Percentiles rank a stretch among this genome's conserved stretches.
Conservation (phyloP, 371 early-diverging fungal species). For the Circinella umbellata region DNA sequence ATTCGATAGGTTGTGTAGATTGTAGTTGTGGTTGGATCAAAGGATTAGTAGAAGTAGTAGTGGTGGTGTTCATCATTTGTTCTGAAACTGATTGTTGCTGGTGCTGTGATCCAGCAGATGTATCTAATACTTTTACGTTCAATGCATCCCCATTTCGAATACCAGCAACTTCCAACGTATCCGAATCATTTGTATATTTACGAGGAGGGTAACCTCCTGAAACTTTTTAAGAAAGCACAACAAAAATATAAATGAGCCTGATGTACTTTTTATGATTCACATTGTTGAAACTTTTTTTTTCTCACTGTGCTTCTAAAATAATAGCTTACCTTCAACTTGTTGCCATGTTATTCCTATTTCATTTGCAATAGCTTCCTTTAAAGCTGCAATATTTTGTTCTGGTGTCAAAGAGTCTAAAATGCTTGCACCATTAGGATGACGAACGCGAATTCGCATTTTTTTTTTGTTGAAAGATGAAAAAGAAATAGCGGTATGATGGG, state of each 20-base stretch:
- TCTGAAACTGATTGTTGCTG: background rate
- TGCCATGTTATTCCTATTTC: conserved; percentile 4
- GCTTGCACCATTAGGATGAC: conserved; percentile 27
- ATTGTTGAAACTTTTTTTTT: too few relatives aligned
- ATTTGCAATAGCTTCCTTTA: conserved; percentile 18
- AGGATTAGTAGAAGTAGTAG: background rate
- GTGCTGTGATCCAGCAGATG: background rate
- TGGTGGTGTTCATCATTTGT: background rate
- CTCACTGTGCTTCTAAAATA: background rate
- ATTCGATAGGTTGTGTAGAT: conserved; percentile 5
- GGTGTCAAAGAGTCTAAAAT: conserved; percentile 16
- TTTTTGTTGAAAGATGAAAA: background rate
- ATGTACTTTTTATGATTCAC: too few relatives aligned
- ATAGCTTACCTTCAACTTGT: conserved; percentile 19
- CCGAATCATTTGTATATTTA: conserved; percentile 23
- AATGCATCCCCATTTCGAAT: conserved; percentile 45
- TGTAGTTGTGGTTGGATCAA: conserved; percentile 1
- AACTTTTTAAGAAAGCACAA: conserved; percentile 22
- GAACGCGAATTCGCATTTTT: conserved; percentile 29
- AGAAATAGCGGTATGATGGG: background rate
- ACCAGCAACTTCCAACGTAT: conserved; percentile 22
- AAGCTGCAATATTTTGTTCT: conserved; percentile 13
- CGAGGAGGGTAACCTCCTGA: conserved; percentile 53
- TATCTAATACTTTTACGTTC: conserved; percentile 27
- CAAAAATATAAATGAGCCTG: too few relatives aligned